phyloP scores from a whole-genome alignment of 768 basidiomycete species.

The Coprinopsis sp. region DNA sequence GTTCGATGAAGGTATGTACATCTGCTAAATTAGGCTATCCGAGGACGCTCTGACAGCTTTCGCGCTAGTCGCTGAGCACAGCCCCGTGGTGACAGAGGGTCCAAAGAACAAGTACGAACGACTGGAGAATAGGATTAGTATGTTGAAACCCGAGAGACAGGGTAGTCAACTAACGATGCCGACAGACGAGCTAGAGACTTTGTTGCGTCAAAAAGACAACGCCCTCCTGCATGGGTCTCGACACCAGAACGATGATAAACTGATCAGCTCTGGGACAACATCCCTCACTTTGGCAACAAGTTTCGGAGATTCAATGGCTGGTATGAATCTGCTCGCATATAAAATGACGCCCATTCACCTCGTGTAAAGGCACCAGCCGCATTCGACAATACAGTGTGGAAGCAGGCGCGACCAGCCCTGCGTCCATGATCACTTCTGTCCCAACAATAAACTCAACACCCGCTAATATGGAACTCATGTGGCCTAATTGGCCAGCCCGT shows the following conservation, averaged over 20 bases:
- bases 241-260: background rate
- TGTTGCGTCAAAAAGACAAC: conserved; percentile 56
- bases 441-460: background rate
- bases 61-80: conserved; percentile 39
- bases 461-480: conserved; percentile 36
- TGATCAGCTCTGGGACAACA: background rate
- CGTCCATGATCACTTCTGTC: background rate
- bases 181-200: conserved; percentile 61
- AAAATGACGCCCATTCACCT: too few species aligned
- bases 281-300: background rate
- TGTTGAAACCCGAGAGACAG: too few species aligned
- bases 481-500: conserved; percentile 57
- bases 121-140: conserved; percentile 66
- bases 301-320: background rate
- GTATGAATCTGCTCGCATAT: conserved; percentile 3
- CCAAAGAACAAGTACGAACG: conserved; percentile 60
- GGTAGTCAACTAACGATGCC: too few species aligned
- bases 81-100: conserved; percentile 35
- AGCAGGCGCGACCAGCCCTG: background rate
- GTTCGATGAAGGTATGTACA: conserved; percentile 51
- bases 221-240: conserved; percentile 10
- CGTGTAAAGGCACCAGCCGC: too few species aligned
- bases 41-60: background rate
- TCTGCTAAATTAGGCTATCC: background rate
- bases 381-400: background rate